Base-by-base conservation (phyloP, 352 stramenopile genomes). In the Phytophthora foliorum region DNA sequence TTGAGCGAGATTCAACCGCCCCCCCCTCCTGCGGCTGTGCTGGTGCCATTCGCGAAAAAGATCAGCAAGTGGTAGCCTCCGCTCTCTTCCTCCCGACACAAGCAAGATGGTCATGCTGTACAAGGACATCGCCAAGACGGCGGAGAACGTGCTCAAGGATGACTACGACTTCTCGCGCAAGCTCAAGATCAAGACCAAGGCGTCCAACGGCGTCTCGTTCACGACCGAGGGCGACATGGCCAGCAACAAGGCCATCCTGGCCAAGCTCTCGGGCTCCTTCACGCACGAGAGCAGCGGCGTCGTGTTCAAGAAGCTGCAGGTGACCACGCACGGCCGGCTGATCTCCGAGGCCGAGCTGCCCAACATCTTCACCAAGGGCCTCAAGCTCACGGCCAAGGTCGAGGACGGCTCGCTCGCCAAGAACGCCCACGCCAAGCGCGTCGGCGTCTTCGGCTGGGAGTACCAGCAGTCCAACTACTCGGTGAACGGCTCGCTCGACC, bases 101-200 rank as follows among this genome's bases (percentile, higher is more conserved):
- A 54, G 9, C 16, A 52, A 66, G 19, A 72, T 93, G 84, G 86
- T 93, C 24, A 82, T 87, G 41, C 81, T 93, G 44, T 96, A 89
- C 80, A 96, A 96, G 75, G 88, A 96, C 74, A 81, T 96, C 29
- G 80, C 84, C 75, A 96, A 94, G 78, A 96, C 82, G 52, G 86
- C 85, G 24, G 85, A 94, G 78, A 89, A 91, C 69, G 81, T 89
- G n/a, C 86, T 95, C 42, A 82, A 82, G 50, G 89, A 96, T 53
- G 89, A 96, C 84, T 96, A 96, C 63, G 89, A 96, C 82, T 96
- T 89, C 80, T 92, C 82, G 52, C 89, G 89, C 74, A 96, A 96
- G 89, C 82, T 96, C 63, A 96, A 96, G 81, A 82, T 96, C 83
- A 96, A 95, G 80, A 96, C 80, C 72, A 96, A 93, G 75, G 85